phyloP scores from a whole-genome alignment of 192 early-diverging fungal genomes.

The Allomyces macrogynus region DNA sequence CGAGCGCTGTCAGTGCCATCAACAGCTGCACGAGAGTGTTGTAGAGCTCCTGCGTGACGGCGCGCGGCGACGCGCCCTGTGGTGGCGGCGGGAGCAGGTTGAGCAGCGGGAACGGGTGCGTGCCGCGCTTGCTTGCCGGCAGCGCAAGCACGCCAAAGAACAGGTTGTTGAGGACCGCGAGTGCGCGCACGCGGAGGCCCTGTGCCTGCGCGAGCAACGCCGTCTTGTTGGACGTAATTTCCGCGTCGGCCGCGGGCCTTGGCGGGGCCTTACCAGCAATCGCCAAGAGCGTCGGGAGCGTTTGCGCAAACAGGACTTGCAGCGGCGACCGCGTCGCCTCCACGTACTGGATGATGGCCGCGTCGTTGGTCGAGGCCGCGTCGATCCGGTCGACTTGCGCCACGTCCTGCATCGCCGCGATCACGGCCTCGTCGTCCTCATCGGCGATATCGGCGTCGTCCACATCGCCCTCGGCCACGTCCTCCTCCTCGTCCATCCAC shows the following conservation, averaged over 20 bases:
- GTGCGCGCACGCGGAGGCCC: not conserved
- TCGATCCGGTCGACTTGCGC: too few relatives aligned
- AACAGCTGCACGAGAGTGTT: not conserved
- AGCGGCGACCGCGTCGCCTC: not conserved
- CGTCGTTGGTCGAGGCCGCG: not conserved
- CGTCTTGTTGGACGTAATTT: not conserved
- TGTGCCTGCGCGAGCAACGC: not conserved
- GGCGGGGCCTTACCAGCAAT: not conserved
- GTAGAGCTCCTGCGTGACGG: not conserved
- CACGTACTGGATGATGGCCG: not conserved
- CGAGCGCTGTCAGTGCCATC: not conserved
- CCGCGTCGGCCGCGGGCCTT: too few relatives aligned
- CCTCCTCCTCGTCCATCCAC: not conserved
- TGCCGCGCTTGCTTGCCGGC: not conserved
- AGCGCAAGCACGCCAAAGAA: not conserved
- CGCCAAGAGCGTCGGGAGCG: not conserved
- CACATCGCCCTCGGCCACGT: not conserved
- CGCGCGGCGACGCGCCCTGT: not conserved
- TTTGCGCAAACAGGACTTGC: not conserved
- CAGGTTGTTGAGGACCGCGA: not conserved
- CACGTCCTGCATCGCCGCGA: not conserved
- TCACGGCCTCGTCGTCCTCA: not conserved
- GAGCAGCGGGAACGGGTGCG: not conserved
- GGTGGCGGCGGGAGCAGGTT: not conserved
- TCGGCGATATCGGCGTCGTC: not conserved